A percentile compares a stretch with the other conserved stretches of the same genome.
Evolutionary conservation across 208 protist genomes (phyloP).

Genomic region (Acanthamoeba culbertsoni): DNA sequence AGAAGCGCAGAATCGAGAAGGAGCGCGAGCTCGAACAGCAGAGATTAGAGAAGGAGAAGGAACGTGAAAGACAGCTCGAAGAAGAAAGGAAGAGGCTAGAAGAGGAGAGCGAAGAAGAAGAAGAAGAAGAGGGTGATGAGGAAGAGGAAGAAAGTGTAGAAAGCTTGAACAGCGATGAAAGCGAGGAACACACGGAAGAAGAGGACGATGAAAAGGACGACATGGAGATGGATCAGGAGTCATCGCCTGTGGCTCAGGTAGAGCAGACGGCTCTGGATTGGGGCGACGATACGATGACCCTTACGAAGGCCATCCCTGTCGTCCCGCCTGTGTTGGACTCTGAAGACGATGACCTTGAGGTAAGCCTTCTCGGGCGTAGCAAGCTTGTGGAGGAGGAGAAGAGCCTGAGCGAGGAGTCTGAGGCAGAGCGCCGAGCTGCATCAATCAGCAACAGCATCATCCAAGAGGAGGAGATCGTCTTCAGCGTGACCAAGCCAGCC

Average conservation of each 20-base stretch:
- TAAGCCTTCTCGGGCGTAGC: background rate
- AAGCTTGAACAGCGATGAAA: background rate
- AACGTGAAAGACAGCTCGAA: background rate
- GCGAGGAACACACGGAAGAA: background rate
- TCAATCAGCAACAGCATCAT: background rate
- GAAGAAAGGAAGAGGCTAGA: background rate
- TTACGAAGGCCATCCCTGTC: background rate
- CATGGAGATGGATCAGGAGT: background rate
- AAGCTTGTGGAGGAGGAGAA: constrained; percentile 15
- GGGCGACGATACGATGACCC: background rate
- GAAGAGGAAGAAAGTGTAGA: background rate
- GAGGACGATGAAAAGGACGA: background rate
- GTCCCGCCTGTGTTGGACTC: background rate
- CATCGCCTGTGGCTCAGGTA: background rate
- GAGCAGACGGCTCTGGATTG: background rate
- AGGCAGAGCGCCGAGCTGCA: background rate
- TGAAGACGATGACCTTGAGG: background rate
- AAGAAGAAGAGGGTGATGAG: background rate
- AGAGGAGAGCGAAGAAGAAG: background rate
- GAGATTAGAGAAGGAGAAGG: background rate
- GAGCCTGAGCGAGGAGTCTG: background rate
- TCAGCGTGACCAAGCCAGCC: background rate
- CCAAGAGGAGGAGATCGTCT: background rate
- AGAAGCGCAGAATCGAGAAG: background rate
- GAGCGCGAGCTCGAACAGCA: background rate